These are phyloP conservation scores for Phytophthora capsici DNA, from an alignment of 352 stramenopile genomes.

Conservation along the genomic window DNA sequence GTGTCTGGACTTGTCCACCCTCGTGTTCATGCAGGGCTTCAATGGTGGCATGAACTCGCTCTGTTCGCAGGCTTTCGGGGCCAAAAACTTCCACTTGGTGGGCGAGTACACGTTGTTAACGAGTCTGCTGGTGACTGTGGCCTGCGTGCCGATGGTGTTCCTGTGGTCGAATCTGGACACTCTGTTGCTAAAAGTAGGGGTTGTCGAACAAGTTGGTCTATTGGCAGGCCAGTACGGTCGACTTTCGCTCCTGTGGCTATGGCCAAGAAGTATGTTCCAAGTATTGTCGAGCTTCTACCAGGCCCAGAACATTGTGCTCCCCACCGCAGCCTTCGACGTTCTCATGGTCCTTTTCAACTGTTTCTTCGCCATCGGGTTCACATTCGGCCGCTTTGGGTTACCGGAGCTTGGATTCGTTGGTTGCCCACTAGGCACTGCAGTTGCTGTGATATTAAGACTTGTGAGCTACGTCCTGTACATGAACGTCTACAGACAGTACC, in stretches of 20 bases:
- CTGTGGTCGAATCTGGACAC: conserved; percentile 80
- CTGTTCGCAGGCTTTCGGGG: conserved; percentile 86
- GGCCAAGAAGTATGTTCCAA: conserved; percentile 81
- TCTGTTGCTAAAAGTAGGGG: conserved; percentile 48
- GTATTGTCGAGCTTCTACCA: conserved; percentile 80
- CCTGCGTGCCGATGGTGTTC: conserved; percentile 64
- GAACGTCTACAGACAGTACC: conserved; percentile 51
- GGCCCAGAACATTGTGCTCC: conserved; percentile 79
- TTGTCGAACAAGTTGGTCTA: conserved; percentile 43
- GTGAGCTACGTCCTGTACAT: conserved; percentile 71
- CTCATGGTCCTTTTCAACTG: conserved; percentile 68
- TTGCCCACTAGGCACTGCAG: conserved; percentile 70
- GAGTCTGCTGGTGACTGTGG: conserved; percentile 51
- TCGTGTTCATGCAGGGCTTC: conserved; percentile 85
- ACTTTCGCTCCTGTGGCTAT: conserved; percentile 72
- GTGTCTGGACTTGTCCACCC: conserved; percentile 74
- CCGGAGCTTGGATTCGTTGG: conserved; percentile 74
- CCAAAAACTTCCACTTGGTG: conserved; percentile 77
- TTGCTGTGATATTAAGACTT: conserved; percentile 59
- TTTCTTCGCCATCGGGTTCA: conserved; percentile 62
- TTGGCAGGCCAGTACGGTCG: conserved; percentile 70
- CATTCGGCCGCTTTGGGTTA: conserved; percentile 62
- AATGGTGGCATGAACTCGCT: conserved; percentile 82
- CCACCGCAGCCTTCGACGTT: conserved; percentile 63
- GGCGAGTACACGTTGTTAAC: conserved; percentile 67